Percentiles rank a stretch among this genome's conserved stretches.
Conservation (phyloP, 208 protist species). For the Acanthamoeba castellanii region DNA sequence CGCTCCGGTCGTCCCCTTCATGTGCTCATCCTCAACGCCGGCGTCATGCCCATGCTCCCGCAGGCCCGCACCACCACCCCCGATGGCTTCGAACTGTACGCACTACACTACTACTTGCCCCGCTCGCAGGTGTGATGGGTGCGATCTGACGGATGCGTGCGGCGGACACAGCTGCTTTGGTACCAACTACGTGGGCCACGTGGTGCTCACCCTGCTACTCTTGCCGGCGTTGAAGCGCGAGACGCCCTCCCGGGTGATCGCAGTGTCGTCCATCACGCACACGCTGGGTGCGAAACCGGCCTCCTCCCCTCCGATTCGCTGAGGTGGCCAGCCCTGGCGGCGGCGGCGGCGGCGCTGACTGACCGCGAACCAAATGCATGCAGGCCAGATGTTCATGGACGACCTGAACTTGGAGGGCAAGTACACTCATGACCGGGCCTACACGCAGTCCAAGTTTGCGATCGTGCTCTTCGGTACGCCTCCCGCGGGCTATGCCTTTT, state of each 20-base stretch:
- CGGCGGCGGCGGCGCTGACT: too few relatives aligned
- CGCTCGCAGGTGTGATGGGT: too few relatives aligned
- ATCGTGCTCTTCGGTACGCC: constrained; percentile 20
- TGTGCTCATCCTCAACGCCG: constrained; percentile 20
- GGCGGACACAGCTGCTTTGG: constrained; percentile 1
- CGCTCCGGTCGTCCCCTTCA: background rate
- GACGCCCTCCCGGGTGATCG: constrained; percentile 17
- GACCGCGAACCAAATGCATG: background rate
- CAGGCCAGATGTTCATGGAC: constrained; percentile 54
- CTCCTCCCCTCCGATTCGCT: background rate
- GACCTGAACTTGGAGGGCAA: constrained; percentile 20
- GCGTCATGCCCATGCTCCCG: constrained; percentile 40
- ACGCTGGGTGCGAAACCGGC: background rate
- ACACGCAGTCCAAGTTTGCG: constrained; percentile 61
- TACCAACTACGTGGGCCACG: constrained; percentile 28
- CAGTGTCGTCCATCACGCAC: constrained; percentile 12
- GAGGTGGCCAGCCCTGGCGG: too few relatives aligned
- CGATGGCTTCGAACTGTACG: constrained; percentile 42
- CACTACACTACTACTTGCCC: background rate
- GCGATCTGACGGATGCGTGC: background rate
- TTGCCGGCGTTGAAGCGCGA: constrained; percentile 4
- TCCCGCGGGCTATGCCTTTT: background rate
- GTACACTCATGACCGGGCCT: constrained; percentile 30
- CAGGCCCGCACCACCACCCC: background rate
- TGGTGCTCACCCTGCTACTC: constrained; percentile 1